Percentiles rank a stretch among this genome's conserved stretches.
phyloP scores from a whole-genome alignment of 1,284 basidiomycete species.

The Tilletia indica region DNA sequence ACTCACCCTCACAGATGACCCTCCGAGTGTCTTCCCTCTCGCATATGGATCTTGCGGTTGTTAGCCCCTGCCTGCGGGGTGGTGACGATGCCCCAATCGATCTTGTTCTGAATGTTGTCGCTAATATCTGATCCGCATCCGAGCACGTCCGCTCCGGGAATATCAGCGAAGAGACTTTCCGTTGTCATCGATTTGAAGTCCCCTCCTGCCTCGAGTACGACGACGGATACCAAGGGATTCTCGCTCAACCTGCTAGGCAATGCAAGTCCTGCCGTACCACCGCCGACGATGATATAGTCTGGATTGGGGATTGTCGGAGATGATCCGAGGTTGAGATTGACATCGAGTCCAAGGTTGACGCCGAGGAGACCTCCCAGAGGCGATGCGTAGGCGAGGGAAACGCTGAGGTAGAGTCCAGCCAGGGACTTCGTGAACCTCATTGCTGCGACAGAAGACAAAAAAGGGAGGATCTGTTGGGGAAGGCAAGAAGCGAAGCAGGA shows the following conservation, averaged over 20 bases:
- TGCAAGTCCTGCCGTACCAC: slow-evolving; percentile 39
- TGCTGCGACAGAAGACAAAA: no score
- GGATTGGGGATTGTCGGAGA: slow-evolving; percentile 5
- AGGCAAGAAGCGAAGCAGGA: neutral
- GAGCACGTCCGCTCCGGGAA: slow-evolving; percentile 33
- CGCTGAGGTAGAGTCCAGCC: no score
- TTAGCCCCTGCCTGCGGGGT: slow-evolving; percentile 34
- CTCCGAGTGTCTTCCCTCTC: slow-evolving; percentile 42
- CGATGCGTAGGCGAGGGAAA: neutral
- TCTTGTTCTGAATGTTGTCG: slow-evolving; percentile 26
- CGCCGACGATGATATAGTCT: slow-evolving; percentile 43
- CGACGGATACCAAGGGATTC: slow-evolving; percentile 36
- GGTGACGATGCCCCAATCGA: slow-evolving; percentile 37
- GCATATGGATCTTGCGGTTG: slow-evolving; percentile 34
- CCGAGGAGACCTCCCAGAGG: neutral
- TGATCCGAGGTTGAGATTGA: neutral
- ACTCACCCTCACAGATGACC: slow-evolving; percentile 24
- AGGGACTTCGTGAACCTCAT: no score
- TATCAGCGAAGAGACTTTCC: slow-evolving; percentile 33
- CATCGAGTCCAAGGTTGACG: neutral
- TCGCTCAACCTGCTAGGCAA: slow-evolving; percentile 41
- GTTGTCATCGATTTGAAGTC: slow-evolving; percentile 30
- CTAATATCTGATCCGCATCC: slow-evolving; percentile 26
- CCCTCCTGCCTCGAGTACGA: slow-evolving; percentile 42
- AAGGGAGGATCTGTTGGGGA: neutral